Conservation (phyloP, 2,329 filamentous ascomycete species). For the Stachybotrys chartarum region DNA sequence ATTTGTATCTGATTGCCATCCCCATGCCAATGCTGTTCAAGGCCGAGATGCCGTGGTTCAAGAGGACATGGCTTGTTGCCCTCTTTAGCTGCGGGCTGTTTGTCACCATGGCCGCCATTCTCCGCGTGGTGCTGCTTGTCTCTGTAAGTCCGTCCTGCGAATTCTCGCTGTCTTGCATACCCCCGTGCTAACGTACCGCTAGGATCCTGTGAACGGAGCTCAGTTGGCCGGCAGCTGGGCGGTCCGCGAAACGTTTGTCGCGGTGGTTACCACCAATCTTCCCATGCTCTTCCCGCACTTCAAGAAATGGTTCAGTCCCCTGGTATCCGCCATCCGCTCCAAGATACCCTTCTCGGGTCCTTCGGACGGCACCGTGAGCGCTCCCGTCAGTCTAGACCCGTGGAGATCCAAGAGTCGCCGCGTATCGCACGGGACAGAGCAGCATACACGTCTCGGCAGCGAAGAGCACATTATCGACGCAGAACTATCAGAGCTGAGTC, state of each 20-base stretch:
- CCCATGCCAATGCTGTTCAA: slow-evolving; percentile 44
- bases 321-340: slow-evolving; percentile 13
- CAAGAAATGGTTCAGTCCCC: slow-evolving; percentile 22
- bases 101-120: slow-evolving; percentile 30
- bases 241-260: slow-evolving; percentile 35
- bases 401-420: slow-evolving; percentile 11
- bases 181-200: neutral
- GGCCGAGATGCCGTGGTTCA: slow-evolving; percentile 23
- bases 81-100: slow-evolving; percentile 33
- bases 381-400: slow-evolving; percentile 5
- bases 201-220: slow-evolving; percentile 33
- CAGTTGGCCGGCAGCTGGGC: slow-evolving; percentile 34
- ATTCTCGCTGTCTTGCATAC: neutral
- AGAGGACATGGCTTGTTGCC: slow-evolving; percentile 30
- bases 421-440: slow-evolving; percentile 4
- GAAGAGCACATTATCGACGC: slow-evolving; percentile 13
- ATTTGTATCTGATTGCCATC: slow-evolving; percentile 51
- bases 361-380: neutral
- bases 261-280: slow-evolving; percentile 34
- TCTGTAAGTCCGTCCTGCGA: slow-evolving; percentile 11
- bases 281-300: slow-evolving; percentile 39
- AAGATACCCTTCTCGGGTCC: neutral
- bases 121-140: slow-evolving; percentile 22
- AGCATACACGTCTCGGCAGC: slow-evolving; percentile 9
- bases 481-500: slow-evolving; percentile 9